Base-by-base conservation (phyloP, 495 filamentous ascomycete species). In the Hypoxylon trugodes region DNA sequence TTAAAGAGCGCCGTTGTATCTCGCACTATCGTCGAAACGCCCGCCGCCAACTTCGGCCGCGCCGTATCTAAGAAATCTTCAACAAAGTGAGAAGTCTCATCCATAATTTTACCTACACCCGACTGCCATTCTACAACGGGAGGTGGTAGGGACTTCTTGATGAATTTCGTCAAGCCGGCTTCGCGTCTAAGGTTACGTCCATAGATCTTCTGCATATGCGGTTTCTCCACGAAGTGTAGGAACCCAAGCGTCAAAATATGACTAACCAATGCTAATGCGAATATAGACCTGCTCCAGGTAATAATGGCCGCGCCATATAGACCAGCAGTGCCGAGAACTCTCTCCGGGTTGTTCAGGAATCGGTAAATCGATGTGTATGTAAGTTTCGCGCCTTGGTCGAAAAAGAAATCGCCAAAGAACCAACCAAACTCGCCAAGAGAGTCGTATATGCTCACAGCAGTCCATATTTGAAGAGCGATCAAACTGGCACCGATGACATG, bases 331-430 rank as follows among this genome's bases (percentile, higher is more conserved):
- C 95, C 95, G 55, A 98, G 84, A 26, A 98, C 86, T 59, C 95
- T 89, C 74, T 98, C 95, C 0, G 95, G 95, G 70, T 98, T 98
- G 79, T 98, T 98, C 55, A 98, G 79, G 77, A 91, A 98, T 57
- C 95, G 92, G 73, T 98, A 98, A 67, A 98, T 98, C 47, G 95
- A 96, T 62, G 88, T 91, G 78, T 98, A 98, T 16, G 91, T 98
- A 43, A 98, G 83, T 68, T 96, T 96, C 16, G 86, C 88, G 7
- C 86, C 85, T 40, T 88, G 87, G 63, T 96, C 92, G 77, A 97
- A 97, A 79, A 92, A 92, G 80, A 98, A 98, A 74, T 98, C 95
- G 9, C 95, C 95, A 69, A 92, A 98, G 81, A 98, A 98, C 95
- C 96, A 98, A 64, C 96, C 96, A 71, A 97, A 98, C 71, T 98